phyloP scores from a whole-genome alignment of 208 protist species.

The Porcisia hertigi region DNA sequence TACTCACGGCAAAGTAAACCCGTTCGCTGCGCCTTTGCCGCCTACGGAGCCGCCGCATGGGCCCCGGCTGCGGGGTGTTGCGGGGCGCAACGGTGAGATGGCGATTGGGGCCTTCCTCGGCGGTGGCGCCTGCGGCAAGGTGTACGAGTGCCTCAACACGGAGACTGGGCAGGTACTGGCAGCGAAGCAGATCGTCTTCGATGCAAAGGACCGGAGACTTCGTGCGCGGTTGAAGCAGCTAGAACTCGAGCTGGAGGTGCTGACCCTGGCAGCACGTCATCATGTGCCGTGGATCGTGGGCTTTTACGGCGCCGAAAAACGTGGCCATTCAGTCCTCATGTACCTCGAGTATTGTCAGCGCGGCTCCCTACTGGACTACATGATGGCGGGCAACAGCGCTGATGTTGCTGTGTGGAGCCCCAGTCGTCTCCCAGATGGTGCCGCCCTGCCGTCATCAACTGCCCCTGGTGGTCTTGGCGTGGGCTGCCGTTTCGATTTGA shows the following conservation, averaged over 20 bases:
- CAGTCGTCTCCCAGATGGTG: neutral
- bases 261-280: slow-evolving; percentile 61
- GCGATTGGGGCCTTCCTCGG: slow-evolving; percentile 83
- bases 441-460: neutral
- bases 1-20: neutral
- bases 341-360: slow-evolving; percentile 90
- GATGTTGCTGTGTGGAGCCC: slow-evolving; percentile 29
- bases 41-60: slow-evolving; percentile 49
- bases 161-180: slow-evolving; percentile 80
- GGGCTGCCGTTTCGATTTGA: neutral
- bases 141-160: slow-evolving; percentile 87
- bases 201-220: slow-evolving; percentile 86
- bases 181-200: slow-evolving; percentile 83
- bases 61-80: slow-evolving; percentile 51
- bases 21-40: slow-evolving; percentile 50
- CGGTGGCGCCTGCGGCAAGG: slow-evolving; percentile 85
- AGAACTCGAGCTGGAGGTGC: slow-evolving; percentile 84
- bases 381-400: slow-evolving; percentile 48
- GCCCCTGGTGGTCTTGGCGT: too few species aligned
- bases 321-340: slow-evolving; percentile 88
- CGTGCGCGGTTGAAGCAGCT: slow-evolving; percentile 67
- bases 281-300: slow-evolving; percentile 85
- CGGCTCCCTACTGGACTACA: slow-evolving; percentile 83
- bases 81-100: slow-evolving; percentile 63
- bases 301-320: slow-evolving; percentile 84